These are phyloP conservation scores for Trichoderma harzianum DNA, from an alignment of 2,329 filamentous ascomycete species.

Conservation along the genomic window DNA sequence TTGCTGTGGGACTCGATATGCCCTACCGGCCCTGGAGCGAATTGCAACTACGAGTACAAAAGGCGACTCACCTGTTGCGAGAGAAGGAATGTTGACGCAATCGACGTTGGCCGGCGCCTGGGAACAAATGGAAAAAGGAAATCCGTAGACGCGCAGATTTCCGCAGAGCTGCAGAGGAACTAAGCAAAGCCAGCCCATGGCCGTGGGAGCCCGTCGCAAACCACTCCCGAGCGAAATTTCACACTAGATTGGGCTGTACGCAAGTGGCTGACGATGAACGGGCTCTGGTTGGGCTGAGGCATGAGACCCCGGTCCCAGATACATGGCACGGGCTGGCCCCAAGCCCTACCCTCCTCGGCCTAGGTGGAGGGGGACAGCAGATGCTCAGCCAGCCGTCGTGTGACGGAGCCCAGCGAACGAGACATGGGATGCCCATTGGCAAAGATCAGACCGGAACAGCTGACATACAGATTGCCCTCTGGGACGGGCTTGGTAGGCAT, in stretches of 20 bases:
- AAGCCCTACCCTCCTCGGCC: slow-evolving; percentile 1
- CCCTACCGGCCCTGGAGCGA: not conserved
- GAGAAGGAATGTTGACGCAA: not conserved
- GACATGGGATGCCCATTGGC: slow-evolving; percentile 2
- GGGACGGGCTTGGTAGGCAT: not conserved
- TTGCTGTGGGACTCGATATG: not conserved
- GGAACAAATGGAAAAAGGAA: not conserved
- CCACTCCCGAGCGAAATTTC: not conserved
- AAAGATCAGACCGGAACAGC: slow-evolving; percentile 3
- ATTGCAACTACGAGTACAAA: not conserved
- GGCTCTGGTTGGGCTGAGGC: slow-evolving; percentile 15
- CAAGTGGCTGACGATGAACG: slow-evolving; percentile 14
- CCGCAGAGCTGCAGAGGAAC: not conserved
- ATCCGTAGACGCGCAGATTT: not conserved
- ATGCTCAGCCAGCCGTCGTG: slow-evolving; percentile 17
- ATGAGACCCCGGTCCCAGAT: slow-evolving; percentile 14
- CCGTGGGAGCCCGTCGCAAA: not conserved
- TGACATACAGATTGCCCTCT: slow-evolving; percentile 6
- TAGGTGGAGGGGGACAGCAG: slow-evolving; percentile 8
- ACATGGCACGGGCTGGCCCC: slow-evolving; percentile 11
- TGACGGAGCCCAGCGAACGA: not conserved
- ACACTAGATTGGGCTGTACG: slow-evolving; percentile 3
- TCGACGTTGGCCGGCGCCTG: not conserved
- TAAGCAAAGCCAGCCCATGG: not conserved
- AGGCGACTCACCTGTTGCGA: not conserved